Percentiles rank a stretch among this genome's conserved stretches.
These are phyloP conservation scores for Euphorbia schlechtendalii DNA, from an alignment of 441 rosid genomes.

Conservation along the genomic window DNA sequence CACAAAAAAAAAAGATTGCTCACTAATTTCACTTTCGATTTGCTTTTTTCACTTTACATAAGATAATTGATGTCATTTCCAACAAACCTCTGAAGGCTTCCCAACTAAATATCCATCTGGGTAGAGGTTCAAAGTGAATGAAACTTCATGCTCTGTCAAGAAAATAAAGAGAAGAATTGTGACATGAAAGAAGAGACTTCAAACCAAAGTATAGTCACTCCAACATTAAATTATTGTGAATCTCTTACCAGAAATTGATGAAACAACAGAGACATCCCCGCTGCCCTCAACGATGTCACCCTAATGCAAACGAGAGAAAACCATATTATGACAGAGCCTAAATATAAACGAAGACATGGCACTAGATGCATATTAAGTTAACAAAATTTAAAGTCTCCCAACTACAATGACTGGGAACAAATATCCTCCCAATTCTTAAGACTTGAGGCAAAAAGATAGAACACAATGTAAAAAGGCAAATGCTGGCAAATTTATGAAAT, in stretches of 20 bases:
- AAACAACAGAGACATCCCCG: constrained; percentile 27
- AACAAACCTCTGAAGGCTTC: constrained; percentile 71
- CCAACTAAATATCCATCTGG: constrained; percentile 71
- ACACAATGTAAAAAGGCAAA: background rate
- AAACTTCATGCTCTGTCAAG: constrained; percentile 60
- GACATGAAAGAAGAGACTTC: constrained; percentile 11
- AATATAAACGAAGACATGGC: background rate
- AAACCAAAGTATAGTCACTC: constrained; percentile 10
- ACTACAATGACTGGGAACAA: background rate
- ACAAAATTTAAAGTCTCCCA: background rate
- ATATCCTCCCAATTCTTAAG: background rate
- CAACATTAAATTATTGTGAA: constrained; percentile 30
- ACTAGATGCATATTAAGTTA: constrained; percentile 1
- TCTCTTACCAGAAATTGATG: constrained; percentile 29
- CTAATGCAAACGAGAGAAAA: constrained; percentile 29
- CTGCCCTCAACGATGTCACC: constrained; percentile 25
- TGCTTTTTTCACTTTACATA: constrained; percentile 12
- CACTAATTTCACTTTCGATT: background rate
- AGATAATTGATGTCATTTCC: constrained; percentile 11
- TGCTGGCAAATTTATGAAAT: background rate
- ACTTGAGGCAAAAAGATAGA: background rate
- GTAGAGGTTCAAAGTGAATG: constrained; percentile 68
- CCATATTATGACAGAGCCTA: constrained; percentile 14
- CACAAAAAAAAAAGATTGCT: constrained; percentile 4
- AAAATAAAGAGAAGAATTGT: constrained; percentile 16